Base-by-base conservation (phyloP, 176 grass and related monocot genomes). In the Cymbopogon citratus region DNA sequence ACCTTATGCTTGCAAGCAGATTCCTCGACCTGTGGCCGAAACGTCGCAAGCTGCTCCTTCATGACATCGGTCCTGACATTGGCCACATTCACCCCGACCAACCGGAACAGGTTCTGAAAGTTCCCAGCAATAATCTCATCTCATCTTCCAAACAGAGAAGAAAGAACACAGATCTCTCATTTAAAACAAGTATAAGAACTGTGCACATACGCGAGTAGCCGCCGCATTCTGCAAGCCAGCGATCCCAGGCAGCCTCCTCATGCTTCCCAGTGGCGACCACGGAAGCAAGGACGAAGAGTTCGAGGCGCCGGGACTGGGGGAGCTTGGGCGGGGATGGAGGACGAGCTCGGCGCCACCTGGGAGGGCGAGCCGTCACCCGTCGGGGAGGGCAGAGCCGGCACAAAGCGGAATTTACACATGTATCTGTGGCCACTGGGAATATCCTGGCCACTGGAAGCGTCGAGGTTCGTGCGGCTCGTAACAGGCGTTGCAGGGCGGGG, bases 1-100 rank as follows among this genome's bases (percentile, higher is more conserved):
- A 98, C 95, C 88, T 95, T 98, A 54, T 98, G 92, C 65, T 93
- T 98, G 75, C 87, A 86, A 66, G 95, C 90, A 74, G 93, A 98
- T 62, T 98, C 88, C 65, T 95, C 89, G 19, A 98, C 87, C 81
- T 98, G 95, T 8, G 92, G 78, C 66, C 87, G 80, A 74, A 95
- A 93, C 19, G 82, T 95, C 0, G 81, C 67, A 2, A 98, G 95
- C 82, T 98, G 95, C 82, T 98, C 92, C 63, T 93, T 91, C 90
- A 93, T 98, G 63, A 98, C 88, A 87, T 98, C 92, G 21, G 90
- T 87, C 83, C 88, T 91, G 61, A 98, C 89, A 86, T 84, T 91
- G 68, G 92, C 90, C 36, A 98, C 92, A 91, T 98, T 91, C 81
- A 95, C 95, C 15, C 92, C 92, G 15, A 90, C 92, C 75, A 85